phyloP scores from a whole-genome alignment of 192 early-diverging fungal genomes.

The Geranomyces michiganensis region DNA sequence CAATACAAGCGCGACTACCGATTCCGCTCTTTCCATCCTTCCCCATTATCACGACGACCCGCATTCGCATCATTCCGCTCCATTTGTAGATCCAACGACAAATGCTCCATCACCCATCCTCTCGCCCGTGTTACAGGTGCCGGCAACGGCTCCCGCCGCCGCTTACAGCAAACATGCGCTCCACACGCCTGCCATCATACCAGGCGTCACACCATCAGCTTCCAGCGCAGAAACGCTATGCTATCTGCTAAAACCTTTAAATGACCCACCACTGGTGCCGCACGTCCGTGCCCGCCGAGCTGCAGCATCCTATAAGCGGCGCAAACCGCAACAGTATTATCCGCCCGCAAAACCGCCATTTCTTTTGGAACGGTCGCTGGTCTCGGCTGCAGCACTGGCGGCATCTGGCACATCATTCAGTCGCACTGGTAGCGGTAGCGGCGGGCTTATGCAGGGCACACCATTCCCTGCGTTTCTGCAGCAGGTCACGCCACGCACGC shows the following conservation, averaged over 20 bases:
- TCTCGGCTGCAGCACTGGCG: neutral
- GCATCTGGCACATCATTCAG: neutral
- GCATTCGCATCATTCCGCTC: neutral
- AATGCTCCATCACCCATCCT: neutral
- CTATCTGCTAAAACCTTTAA: constrained; percentile 16
- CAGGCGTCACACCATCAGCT: neutral
- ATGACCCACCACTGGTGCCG: constrained; percentile 25
- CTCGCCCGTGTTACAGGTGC: neutral
- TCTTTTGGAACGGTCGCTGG: constrained; percentile 15
- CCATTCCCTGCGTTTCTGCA: constrained; percentile 27
- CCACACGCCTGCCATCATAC: neutral
- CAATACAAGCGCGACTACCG: too few species aligned
- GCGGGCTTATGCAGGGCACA: neutral
- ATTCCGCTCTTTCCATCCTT: too few species aligned
- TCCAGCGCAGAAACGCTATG: neutral
- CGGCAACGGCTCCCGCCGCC: too few species aligned
- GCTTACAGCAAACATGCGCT: too few species aligned
- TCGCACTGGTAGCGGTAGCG: neutral
- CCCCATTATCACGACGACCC: neutral
- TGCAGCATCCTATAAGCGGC: constrained; percentile 17
- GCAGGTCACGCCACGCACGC: constrained; percentile 26
- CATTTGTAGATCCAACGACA: constrained; percentile 7
- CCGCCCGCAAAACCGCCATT: constrained; percentile 29
- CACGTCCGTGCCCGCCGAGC: constrained; percentile 29
- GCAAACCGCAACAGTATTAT: constrained; percentile 21